Conservation (phyloP, 768 basidiomycete species). For the Boletus sp. region DNA sequence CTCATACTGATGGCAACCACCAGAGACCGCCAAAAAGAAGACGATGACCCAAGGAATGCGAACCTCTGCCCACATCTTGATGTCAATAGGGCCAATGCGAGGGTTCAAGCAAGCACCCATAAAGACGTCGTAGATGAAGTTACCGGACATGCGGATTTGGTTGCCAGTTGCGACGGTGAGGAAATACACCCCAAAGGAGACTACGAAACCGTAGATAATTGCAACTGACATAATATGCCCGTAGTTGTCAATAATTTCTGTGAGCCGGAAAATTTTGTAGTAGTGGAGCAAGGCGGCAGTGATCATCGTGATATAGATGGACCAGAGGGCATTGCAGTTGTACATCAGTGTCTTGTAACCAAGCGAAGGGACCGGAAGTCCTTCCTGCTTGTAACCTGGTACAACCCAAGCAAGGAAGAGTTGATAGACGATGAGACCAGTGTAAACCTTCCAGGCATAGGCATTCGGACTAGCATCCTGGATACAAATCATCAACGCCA, state of each 20-base stretch:
- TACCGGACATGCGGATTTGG: conserved; percentile 92
- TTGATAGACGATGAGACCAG: conserved; percentile 83
- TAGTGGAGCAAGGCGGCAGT: conserved; percentile 75
- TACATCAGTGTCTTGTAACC: conserved; percentile 91
- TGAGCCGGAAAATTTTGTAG: conserved; percentile 82
- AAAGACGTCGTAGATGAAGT: conserved; percentile 90
- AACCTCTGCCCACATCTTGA: conserved; percentile 99
- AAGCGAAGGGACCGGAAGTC: conserved; percentile 93
- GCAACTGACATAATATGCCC: conserved; percentile 94
- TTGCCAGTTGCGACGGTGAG: conserved; percentile 72
- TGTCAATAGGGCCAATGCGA: conserved; percentile 82
- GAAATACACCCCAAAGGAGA: conserved; percentile 80
- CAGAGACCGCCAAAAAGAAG: conserved; percentile 89
- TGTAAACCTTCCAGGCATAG: conserved; percentile 89
- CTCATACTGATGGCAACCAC: conserved; percentile 95
- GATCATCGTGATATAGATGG: conserved; percentile 77
- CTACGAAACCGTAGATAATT: conserved; percentile 85
- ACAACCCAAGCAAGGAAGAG: conserved; percentile 86
- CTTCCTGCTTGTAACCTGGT: conserved; percentile 91
- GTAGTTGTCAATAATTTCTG: conserved; percentile 93
- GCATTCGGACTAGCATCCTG: conserved; percentile 90
- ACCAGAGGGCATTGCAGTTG: conserved; percentile 92
- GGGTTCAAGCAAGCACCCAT: conserved; percentile 97
- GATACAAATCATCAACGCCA: not conserved
- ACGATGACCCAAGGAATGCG: conserved; percentile 96